Evolutionary conservation across 352 stramenopile species (phyloP).

Genomic region (Globisporangium nodosum): DNA sequence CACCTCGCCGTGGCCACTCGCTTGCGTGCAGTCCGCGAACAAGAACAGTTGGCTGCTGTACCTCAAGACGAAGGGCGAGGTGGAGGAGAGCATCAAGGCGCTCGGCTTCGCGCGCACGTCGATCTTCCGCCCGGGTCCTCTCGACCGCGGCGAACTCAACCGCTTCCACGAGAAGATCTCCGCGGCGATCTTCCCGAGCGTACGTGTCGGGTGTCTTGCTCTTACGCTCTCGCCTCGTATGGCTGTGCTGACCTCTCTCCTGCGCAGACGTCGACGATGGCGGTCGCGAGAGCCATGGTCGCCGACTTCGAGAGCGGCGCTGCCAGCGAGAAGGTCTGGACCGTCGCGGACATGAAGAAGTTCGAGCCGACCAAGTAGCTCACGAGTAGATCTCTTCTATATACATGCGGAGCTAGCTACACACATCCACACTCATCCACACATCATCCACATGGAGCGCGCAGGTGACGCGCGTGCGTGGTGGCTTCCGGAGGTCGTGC

Average conservation of each 20-base stretch:
- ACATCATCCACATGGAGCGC: too few species aligned
- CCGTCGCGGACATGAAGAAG: not conserved
- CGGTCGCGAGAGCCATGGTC: not conserved
- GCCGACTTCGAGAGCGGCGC: not conserved
- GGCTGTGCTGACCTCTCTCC: not conserved
- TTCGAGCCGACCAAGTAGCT: not conserved
- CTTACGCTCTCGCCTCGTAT: not conserved
- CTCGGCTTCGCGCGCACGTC: conserved; percentile 48
- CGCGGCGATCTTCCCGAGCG: conserved; percentile 40
- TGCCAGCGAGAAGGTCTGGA: not conserved
- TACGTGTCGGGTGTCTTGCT: conserved; percentile 17
- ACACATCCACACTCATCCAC: not conserved
- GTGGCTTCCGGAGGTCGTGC: not conserved
- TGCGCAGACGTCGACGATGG: not conserved
- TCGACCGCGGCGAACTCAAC: conserved; percentile 52
- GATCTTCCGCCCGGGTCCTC: conserved; percentile 52
- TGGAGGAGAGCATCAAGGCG: conserved; percentile 51
- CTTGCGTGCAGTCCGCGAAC: conserved; percentile 18
- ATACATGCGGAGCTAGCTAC: too few species aligned
- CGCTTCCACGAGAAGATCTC: conserved; percentile 50
- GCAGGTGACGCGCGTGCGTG: not conserved
- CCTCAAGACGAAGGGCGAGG: conserved; percentile 68
- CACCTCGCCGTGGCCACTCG: too few species aligned
- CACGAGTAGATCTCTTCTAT: too few species aligned
- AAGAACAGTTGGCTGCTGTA: conserved; percentile 79